These are phyloP conservation scores for Incumbomyces lentus DNA, from an alignment of 2,329 filamentous ascomycete genomes.

Conservation along the genomic window DNA sequence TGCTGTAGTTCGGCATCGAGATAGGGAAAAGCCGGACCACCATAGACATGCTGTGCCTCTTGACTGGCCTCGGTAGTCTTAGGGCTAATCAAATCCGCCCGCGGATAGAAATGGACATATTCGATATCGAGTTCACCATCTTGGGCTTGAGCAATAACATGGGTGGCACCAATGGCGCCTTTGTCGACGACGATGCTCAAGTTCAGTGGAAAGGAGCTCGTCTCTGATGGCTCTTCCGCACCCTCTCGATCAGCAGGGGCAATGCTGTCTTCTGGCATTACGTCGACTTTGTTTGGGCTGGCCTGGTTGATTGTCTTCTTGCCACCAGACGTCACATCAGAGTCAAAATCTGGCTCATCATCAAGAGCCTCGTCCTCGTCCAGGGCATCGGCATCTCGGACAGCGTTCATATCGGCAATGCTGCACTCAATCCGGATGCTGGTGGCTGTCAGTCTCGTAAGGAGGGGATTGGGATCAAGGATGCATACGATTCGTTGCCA, in stretches of 20 bases:
- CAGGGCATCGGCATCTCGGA: conserved; percentile 46
- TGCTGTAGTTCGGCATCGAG: conserved; percentile 93
- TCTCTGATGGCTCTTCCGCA: conserved; percentile 40
- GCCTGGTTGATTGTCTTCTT: conserved; percentile 48
- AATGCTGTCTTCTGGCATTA: conserved; percentile 46
- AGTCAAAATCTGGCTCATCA: conserved; percentile 46
- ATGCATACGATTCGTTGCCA: conserved; percentile 71
- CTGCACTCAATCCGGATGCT: conserved; percentile 75
- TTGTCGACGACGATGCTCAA: conserved; percentile 85
- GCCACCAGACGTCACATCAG: conserved; percentile 38
- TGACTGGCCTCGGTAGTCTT: conserved; percentile 67
- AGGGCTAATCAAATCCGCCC: conserved; percentile 66
- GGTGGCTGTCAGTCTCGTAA: conserved; percentile 13
- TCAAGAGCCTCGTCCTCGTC: conserved; percentile 41
- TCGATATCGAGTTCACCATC: conserved; percentile 80
- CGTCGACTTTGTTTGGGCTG: conserved; percentile 41
- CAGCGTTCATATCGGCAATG: conserved; percentile 67
- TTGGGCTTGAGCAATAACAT: conserved; percentile 76
- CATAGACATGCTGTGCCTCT: conserved; percentile 67
- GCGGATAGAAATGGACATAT: conserved; percentile 78
- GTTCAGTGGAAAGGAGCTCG: conserved; percentile 62
- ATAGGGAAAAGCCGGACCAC: conserved; percentile 84
- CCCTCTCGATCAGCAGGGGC: conserved; percentile 48
- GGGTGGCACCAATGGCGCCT: conserved; percentile 70
- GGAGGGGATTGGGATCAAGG: not conserved